phyloP scores from a whole-genome alignment of 306 rosid species.

The Calophaca sinica region DNA sequence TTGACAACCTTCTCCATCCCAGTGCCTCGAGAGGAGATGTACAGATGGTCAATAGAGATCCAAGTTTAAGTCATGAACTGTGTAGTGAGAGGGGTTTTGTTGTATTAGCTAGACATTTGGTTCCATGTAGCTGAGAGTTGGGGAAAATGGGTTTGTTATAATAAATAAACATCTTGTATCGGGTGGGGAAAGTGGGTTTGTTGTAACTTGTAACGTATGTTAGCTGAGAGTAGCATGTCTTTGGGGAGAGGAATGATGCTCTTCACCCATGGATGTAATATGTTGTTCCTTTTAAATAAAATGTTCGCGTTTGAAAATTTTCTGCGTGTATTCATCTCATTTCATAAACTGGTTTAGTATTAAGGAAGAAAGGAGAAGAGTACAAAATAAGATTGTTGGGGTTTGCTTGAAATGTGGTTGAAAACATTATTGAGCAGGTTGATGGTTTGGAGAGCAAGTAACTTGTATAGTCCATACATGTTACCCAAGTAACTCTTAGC shows the following conservation, averaged over 20 bases:
- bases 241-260: conserved; percentile 10
- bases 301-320: conserved; percentile 16
- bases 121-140: conserved; percentile 10
- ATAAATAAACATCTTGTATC: conserved; percentile 14
- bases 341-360: neutral
- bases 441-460: too few relatives aligned
- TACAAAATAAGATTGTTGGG: neutral
- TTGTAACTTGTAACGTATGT: conserved; percentile 7
- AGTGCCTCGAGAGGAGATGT: conserved; percentile 64
- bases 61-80: conserved; percentile 56
- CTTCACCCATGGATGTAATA: neutral
- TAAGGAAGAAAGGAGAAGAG: neutral
- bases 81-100: conserved; percentile 29
- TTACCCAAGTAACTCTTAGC: too few relatives aligned
- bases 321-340: neutral
- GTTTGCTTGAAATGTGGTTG: neutral
- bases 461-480: too few relatives aligned
- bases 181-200: neutral
- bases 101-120: neutral
- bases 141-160: conserved; percentile 11
- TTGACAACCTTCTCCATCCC: conserved; percentile 66
- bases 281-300: conserved; percentile 30
- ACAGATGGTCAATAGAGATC: conserved; percentile 70
- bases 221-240: conserved; percentile 36
- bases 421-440: neutral